Percentiles rank a stretch among this genome's conserved stretches.
phyloP scores from a whole-genome alignment of 2,329 filamentous ascomycete genomes.

The Onygena corvina region DNA sequence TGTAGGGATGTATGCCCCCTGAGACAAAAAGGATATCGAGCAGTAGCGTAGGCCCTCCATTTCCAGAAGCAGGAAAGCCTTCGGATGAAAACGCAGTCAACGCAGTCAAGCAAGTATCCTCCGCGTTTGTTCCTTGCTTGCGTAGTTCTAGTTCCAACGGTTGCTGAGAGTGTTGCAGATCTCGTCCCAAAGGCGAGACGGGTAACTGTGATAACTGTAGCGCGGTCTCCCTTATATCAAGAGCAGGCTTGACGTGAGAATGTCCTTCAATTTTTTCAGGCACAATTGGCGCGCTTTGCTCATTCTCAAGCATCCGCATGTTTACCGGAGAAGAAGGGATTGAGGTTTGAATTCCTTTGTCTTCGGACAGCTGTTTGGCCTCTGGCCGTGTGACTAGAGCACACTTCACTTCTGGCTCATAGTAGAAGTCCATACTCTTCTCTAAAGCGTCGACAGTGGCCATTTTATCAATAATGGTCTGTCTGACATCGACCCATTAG shows the following conservation, averaged over 20 bases:
- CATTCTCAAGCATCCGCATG: not conserved
- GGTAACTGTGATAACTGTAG: not conserved
- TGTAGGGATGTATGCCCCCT: conserved; percentile 77
- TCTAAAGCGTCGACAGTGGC: not conserved
- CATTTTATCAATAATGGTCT: not conserved
- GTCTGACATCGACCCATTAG: not conserved
- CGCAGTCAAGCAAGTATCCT: not conserved
- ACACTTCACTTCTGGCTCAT: not conserved
- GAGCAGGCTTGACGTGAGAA: not conserved
- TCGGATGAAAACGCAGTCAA: not conserved
- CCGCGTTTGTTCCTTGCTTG: not conserved
- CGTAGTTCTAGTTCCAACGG: not conserved
- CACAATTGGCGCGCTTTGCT: not conserved
- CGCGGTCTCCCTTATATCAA: not conserved
- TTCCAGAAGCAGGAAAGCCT: not conserved
- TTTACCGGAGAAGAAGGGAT: not conserved
- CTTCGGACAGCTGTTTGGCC: not conserved
- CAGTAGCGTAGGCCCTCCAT: conserved; percentile 1
- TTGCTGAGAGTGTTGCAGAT: not conserved
- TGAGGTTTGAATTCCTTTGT: not conserved
- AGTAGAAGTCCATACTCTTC: not conserved
- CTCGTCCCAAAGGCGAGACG: not conserved
- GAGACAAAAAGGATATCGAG: conserved; percentile 57
- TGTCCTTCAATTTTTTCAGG: not conserved
- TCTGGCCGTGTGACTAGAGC: not conserved